Conservation (phyloP, 768 basidiomycete genomes). For the Lentinus tigrinus region DNA sequence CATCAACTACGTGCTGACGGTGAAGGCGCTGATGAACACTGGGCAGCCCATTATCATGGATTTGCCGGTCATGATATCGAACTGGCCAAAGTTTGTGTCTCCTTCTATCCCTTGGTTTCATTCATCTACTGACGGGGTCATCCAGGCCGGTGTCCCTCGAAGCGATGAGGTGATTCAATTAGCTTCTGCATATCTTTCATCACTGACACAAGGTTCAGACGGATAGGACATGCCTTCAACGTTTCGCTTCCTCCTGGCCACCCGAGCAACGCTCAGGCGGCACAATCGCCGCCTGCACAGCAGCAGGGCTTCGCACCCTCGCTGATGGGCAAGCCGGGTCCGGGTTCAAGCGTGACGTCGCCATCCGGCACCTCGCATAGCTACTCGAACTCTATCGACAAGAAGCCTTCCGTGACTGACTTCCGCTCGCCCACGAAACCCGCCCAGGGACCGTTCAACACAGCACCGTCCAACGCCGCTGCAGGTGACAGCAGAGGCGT, state of each 20-base stretch:
- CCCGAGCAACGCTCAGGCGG: background rate
- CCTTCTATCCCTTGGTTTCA: conserved; percentile 16
- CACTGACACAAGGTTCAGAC: conserved; percentile 31
- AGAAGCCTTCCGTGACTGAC: conserved; percentile 5
- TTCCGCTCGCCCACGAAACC: conserved; percentile 13
- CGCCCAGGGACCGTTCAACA: conserved; percentile 29
- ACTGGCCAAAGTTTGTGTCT: conserved; percentile 73
- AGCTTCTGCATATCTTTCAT: background rate
- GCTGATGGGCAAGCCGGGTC: background rate
- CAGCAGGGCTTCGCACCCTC: conserved; percentile 6
- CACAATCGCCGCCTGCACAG: background rate
- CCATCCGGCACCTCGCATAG: conserved; percentile 17
- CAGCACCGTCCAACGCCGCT: conserved; percentile 25
- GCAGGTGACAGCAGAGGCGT: conserved; percentile 9
- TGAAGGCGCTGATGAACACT: conserved; percentile 76
- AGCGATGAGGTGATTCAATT: conserved; percentile 46
- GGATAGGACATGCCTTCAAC: conserved; percentile 48
- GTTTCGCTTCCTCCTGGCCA: conserved; percentile 28
- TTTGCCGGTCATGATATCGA: conserved; percentile 77
- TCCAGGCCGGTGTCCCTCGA: conserved; percentile 67
- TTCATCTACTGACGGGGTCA: background rate
- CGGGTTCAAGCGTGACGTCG: background rate
- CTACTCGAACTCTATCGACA: conserved; percentile 16
- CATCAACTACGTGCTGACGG: conserved; percentile 73
- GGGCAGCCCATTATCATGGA: conserved; percentile 66